A percentile compares a stretch with the other conserved stretches of the same genome.
phyloP scores from a whole-genome alignment of 108 stramenopile species.

The Fragilaria crotonensis region DNA sequence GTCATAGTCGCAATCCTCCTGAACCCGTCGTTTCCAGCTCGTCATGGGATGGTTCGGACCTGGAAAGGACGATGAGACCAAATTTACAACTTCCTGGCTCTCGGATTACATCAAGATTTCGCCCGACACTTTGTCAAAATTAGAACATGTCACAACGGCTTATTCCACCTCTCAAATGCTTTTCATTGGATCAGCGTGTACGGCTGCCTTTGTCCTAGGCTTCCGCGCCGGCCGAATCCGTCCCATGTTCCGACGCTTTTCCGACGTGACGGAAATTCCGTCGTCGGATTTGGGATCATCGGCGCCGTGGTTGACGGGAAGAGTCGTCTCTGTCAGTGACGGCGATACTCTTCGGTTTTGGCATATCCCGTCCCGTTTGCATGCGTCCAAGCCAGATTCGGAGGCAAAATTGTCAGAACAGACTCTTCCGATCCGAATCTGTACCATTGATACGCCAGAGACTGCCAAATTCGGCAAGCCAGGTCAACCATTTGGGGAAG shows the following conservation, averaged over 20 bases:
- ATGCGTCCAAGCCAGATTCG: constrained; percentile 11
- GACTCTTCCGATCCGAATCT: constrained; percentile 38
- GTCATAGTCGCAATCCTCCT: no score
- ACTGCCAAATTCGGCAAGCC: constrained; percentile 12
- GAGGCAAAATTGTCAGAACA: constrained; percentile 23
- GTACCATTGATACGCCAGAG: constrained; percentile 44
- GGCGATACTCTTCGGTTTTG: constrained; percentile 49
- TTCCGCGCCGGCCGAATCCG: constrained; percentile 5
- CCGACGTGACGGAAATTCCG: constrained; percentile 25
- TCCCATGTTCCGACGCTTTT: constrained; percentile 13
- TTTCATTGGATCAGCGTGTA: not conserved
- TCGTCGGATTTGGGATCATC: constrained; percentile 19
- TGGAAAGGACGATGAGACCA: no score
- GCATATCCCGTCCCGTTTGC: constrained; percentile 34
- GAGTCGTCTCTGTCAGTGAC: constrained; percentile 33
- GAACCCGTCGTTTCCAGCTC: no score
- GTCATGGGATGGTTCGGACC: no score
- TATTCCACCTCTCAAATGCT: constrained; percentile 2
- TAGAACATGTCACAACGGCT: no score
- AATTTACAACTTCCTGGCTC: no score
- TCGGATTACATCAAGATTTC: no score
- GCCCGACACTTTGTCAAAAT: no score
- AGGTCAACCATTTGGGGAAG: constrained; percentile 43
- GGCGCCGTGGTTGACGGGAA: constrained; percentile 16
- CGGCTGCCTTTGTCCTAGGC: constrained; percentile 11